Conservation (phyloP, 352 stramenopile species). For the Pelagophyceae sp. region DNA sequence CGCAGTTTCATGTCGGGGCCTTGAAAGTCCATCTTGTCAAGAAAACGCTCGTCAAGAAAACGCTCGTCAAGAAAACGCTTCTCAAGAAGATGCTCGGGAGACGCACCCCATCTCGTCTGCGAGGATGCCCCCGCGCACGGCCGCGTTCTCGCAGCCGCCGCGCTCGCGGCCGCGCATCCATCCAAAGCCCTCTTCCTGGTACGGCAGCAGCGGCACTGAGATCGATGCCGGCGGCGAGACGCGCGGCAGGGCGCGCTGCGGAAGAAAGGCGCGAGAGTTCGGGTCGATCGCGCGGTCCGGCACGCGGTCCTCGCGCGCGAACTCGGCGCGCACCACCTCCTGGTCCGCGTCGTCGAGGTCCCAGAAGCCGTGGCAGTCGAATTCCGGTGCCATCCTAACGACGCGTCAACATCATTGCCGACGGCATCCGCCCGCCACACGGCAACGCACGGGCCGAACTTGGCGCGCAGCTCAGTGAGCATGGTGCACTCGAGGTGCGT, state of each 20-base stretch:
- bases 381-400: neutral
- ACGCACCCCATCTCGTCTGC: too few species aligned
- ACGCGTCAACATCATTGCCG: neutral
- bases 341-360: neutral
- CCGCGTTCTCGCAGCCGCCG: too few species aligned
- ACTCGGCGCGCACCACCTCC: neutral
- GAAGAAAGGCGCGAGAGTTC: neutral
- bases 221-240: constrained; percentile 53
- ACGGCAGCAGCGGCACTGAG: constrained; percentile 85
- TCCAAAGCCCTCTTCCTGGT: constrained; percentile 83
- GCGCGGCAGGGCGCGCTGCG: constrained; percentile 14
- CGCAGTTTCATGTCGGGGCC: too few species aligned
- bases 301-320: neutral
- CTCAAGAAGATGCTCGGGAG: too few species aligned
- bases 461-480: neutral
- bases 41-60: too few species aligned
- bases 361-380: neutral
- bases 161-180: constrained; percentile 85
- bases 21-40: constrained; percentile 98
- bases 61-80: too few species aligned
- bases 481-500: constrained; percentile 10
- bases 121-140: too few species aligned
- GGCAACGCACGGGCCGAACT: neutral
- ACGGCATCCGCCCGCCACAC: neutral
- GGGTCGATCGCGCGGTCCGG: too few species aligned